Conservation (phyloP, 768 basidiomycete species). For the Dendrothele bispora region DNA sequence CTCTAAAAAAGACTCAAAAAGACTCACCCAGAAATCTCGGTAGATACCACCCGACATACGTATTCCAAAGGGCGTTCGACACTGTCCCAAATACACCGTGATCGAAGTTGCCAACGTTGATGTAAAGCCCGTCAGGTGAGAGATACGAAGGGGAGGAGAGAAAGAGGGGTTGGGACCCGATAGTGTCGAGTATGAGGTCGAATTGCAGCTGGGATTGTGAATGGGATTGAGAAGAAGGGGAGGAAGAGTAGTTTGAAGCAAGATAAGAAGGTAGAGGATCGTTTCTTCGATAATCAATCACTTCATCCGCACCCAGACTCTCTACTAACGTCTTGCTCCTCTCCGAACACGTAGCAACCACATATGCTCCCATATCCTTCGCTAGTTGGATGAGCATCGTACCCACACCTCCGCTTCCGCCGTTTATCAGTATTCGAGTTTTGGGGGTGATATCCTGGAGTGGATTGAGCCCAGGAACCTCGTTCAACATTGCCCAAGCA, state of each 20-base stretch:
- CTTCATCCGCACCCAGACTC: constrained; percentile 13
- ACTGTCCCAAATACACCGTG: constrained; percentile 7
- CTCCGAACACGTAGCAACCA: constrained; percentile 12
- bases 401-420: constrained; percentile 12
- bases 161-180: constrained; percentile 13
- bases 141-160: constrained; percentile 8
- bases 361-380: constrained; percentile 11
- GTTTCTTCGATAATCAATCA: constrained; percentile 13
- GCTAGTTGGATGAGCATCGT: constrained; percentile 10
- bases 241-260: constrained; percentile 1
- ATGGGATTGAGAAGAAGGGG: too few species aligned
- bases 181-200: constrained; percentile 12
- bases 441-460: not conserved
- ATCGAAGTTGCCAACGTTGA: constrained; percentile 16
- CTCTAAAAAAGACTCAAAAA: too few species aligned
- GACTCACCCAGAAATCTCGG: constrained; percentile 9
- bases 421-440: constrained; percentile 13
- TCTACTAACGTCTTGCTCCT: constrained; percentile 2
- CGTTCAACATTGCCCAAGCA: constrained; percentile 9
- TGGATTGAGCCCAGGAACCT: too few species aligned
- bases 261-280: constrained; percentile 7
- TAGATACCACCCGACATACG: constrained; percentile 5
- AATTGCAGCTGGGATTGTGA: constrained; percentile 10
- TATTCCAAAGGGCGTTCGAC: constrained; percentile 6
- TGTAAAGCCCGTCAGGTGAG: constrained; percentile 2